Evolutionary conservation across 2,329 filamentous ascomycete genomes (phyloP), one percentile per base, ranked within the genome.

Genomic region (Colletotrichum sp.): DNA sequence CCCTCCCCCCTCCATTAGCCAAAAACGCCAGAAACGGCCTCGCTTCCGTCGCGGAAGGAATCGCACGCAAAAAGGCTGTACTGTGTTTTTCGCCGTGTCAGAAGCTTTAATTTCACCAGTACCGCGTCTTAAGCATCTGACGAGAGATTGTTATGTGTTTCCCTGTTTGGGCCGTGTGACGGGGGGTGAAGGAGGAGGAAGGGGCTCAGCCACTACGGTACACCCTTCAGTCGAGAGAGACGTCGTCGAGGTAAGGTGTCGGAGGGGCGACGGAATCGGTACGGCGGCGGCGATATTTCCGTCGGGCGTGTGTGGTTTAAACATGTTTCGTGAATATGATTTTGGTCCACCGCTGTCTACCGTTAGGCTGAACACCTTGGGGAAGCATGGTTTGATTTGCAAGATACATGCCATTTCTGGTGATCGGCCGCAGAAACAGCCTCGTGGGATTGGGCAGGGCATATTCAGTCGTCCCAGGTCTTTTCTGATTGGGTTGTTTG

Each of bases 401-500:
- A 58, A 58, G 55, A 58, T 58, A 30, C 55, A 18, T 24, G 26
- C 55, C 55, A 58, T 30, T 58, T 3, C 16, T 21, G n/a, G 13
- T 13, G 43, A 52, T 52, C 43, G n/a, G 13, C 43, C 62, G 71
- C 62, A 43, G 18, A 68, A 63, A 68, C 58, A 73, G 63, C 69
- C 73, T 75, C 63, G 48, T 56, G 58, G 70, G 70, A 64, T 26
- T 63, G n/a, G 73, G 64, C 48, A 73, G 58, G 58, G 69, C 64
- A 48, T 73, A 52, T 24, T 71, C 26, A 0, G 24, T 12, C 24
- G 0, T 30, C 55, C 24, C 5, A 21, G n/a, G 43, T 7, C 43
- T 48, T 21, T 21, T 48, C 0, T 48, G 43, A 52, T 52, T 52
- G 43, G n/a, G n/a, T 21, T 52, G n/a, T 52, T 52, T 10, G 3